Evolutionary conservation across 148 eudicot genomes (phyloP).

Genomic region (Rhododendron henanense): DNA sequence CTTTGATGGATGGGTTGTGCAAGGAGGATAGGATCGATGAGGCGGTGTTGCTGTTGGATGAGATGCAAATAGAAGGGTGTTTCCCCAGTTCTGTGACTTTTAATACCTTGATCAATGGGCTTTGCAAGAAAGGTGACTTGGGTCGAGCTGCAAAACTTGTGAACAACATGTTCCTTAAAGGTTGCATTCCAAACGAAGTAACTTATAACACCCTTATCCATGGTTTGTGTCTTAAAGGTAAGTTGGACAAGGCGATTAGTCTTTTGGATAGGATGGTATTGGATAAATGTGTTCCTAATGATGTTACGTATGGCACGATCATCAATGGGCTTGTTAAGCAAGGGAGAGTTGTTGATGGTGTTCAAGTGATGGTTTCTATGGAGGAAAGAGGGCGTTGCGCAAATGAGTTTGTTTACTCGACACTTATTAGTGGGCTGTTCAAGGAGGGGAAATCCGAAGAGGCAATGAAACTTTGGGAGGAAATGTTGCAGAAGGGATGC

Average conservation of each 20-base stretch:
- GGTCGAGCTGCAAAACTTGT: constrained; percentile 76
- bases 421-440: constrained; percentile 74
- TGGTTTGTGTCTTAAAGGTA: constrained; percentile 71
- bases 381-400: constrained; percentile 65
- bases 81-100: constrained; percentile 54
- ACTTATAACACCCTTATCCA: constrained; percentile 87
- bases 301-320: constrained; percentile 78
- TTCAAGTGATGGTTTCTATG: constrained; percentile 42
- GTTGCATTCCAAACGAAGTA: constrained; percentile 73
- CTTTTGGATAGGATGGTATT: constrained; percentile 72
- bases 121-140: constrained; percentile 79
- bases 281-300: constrained; percentile 64
- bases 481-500: constrained; percentile 54
- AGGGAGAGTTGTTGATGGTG: constrained; percentile 62
- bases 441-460: constrained; percentile 67
- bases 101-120: constrained; percentile 72
- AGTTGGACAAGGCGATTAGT: constrained; percentile 70
- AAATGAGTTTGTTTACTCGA: constrained; percentile 64
- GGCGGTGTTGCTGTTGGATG: constrained; percentile 79
- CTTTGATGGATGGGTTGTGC: constrained; percentile 92
- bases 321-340: constrained; percentile 84
- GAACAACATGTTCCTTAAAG: constrained; percentile 88
- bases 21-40: constrained; percentile 71
- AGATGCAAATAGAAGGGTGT: constrained; percentile 93
- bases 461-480: constrained; percentile 61